phyloP scores from a whole-genome alignment of 1,139 yeast species.

The Blastobotrys indianensis region DNA sequence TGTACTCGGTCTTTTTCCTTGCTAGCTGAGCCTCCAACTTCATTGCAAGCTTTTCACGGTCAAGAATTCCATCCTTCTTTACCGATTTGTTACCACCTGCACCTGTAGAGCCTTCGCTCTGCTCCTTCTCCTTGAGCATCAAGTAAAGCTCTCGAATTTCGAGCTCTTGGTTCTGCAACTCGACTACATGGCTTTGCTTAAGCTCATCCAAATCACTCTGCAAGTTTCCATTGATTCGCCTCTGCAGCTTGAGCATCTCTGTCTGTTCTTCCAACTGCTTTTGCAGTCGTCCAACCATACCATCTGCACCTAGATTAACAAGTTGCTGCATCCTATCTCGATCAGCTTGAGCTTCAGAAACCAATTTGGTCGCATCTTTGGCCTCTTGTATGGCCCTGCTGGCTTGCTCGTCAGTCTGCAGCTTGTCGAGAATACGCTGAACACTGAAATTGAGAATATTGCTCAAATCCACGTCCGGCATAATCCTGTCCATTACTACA shows the following conservation, averaged over 20 bases:
- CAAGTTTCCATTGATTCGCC: conserved; percentile 61
- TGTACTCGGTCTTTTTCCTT: conserved; percentile 56
- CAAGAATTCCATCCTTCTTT: conserved; percentile 27
- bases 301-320: conserved; percentile 77
- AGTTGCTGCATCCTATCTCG: conserved; percentile 72
- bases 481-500: conserved; percentile 51
- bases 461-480: conserved; percentile 57
- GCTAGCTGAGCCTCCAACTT: conserved; percentile 55
- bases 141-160: conserved; percentile 83
- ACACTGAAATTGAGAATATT: conserved; percentile 80
- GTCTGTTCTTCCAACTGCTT: conserved; percentile 72
- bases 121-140: conserved; percentile 42
- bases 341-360: conserved; percentile 81
- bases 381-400: conserved; percentile 71
- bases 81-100: conserved; percentile 28
- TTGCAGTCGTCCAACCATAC: conserved; percentile 64
- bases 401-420: conserved; percentile 88
- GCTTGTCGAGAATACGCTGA: conserved; percentile 67
- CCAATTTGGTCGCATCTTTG: conserved; percentile 56
- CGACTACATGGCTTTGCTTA: conserved; percentile 62
- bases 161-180: conserved; percentile 79
- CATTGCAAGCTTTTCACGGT: conserved; percentile 37
- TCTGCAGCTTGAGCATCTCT: conserved; percentile 56
- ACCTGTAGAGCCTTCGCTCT: conserved; percentile 34
- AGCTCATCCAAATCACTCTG: conserved; percentile 61